Conservation (phyloP, 805 yeast species). For the Maudiozyma serrabonitensis region DNA sequence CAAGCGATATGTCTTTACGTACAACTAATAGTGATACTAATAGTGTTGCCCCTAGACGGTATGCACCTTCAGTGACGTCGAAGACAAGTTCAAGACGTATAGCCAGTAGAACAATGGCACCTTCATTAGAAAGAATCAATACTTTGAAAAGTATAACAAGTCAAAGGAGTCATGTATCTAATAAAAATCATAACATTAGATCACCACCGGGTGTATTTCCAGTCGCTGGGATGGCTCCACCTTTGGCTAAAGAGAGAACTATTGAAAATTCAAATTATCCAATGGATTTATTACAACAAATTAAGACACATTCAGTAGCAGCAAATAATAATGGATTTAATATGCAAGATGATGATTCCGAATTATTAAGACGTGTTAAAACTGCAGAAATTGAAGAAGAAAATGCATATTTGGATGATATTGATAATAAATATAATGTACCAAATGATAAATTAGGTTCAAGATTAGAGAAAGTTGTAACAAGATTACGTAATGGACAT, state of each 20-base stretch:
- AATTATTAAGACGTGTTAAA: slow-evolving; percentile 7
- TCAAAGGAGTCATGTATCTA: slow-evolving; percentile 1
- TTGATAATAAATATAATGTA: slow-evolving; percentile 21
- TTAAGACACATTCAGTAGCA: neutral
- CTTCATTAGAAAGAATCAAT: neutral
- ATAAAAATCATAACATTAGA: slow-evolving; percentile 2
- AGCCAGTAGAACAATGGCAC: too few species aligned
- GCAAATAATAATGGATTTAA: neutral
- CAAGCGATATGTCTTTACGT: neutral
- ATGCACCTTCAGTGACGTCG: neutral
- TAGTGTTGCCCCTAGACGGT: neutral
- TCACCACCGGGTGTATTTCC: slow-evolving; percentile 78
- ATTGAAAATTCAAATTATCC: slow-evolving; percentile 37
- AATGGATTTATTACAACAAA: neutral
- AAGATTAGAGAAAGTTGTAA: slow-evolving; percentile 25
- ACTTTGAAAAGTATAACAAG: neutral
- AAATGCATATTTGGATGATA: slow-evolving; percentile 17
- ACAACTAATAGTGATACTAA: neutral
- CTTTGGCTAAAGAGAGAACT: slow-evolving; percentile 44
- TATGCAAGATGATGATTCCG: neutral
- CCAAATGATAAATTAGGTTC: slow-evolving; percentile 30
- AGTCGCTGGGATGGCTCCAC: slow-evolving; percentile 67
- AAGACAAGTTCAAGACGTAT: too few species aligned
- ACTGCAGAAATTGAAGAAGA: slow-evolving; percentile 21
- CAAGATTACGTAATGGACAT: slow-evolving; percentile 7